These are phyloP conservation scores for Ensete glaucum DNA, from an alignment of 176 grass and related monocot genomes.

Conservation along the genomic window DNA sequence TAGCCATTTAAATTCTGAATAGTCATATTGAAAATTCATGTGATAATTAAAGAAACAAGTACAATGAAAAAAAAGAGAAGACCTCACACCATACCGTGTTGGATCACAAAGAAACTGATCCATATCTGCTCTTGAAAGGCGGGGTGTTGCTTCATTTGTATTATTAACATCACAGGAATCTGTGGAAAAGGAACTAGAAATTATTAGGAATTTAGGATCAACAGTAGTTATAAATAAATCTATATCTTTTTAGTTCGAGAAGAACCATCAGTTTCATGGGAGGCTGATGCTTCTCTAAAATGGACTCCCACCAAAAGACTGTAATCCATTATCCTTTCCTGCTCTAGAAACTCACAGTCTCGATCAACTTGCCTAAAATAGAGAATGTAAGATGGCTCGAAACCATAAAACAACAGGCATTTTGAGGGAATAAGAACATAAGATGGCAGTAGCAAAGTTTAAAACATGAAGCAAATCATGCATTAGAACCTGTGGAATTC, in stretches of 20 bases:
- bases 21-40: not conserved
- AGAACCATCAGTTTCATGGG: constrained; percentile 5
- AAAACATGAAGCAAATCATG: not conserved
- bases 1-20: not conserved
- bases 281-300: constrained; percentile 41
- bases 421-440: not conserved
- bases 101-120: constrained; percentile 37
- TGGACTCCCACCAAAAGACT: constrained; percentile 86
- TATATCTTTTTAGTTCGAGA: constrained; percentile 4
- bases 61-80: too few species aligned
- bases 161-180: constrained; percentile 23
- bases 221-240: constrained; percentile 4
- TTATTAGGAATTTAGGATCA: not conserved
- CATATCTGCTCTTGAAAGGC: constrained; percentile 32
- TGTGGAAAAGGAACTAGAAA: constrained; percentile 16
- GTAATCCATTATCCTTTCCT: constrained; percentile 94
- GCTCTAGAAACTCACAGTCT: constrained; percentile 80
- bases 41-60: too few species aligned
- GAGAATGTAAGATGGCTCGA: not conserved
- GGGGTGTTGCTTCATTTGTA: constrained; percentile 28
- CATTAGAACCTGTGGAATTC: constrained; percentile 47
- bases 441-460: not conserved
- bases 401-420: not conserved
- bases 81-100: constrained; percentile 25
- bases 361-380: constrained; percentile 67